These are phyloP conservation scores for Ophiostoma piceae DNA, from an alignment of 2,329 filamentous ascomycete species.

Conservation along the genomic window DNA sequence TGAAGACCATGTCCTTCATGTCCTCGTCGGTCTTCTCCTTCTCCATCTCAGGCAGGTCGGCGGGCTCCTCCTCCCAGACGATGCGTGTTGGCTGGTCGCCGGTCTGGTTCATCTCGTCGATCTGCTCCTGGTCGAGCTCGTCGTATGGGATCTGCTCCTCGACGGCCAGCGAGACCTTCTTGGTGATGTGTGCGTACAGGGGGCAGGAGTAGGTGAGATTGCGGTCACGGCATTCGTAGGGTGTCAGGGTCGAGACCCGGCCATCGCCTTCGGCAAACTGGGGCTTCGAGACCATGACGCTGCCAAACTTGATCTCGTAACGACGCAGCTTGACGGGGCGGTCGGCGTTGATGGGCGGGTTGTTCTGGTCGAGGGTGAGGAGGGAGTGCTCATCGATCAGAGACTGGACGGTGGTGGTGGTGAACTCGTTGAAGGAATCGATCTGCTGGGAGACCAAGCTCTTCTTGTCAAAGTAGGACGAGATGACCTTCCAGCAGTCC, in stretches of 20 bases:
- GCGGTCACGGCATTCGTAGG: constrained; percentile 90
- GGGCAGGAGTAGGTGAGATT: constrained; percentile 94
- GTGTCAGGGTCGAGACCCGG: constrained; percentile 75
- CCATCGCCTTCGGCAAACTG: constrained; percentile 92
- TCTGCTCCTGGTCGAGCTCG: constrained; percentile 63
- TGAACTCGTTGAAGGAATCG: constrained; percentile 97
- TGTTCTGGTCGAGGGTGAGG: constrained; percentile 89
- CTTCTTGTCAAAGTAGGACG: constrained; percentile 92
- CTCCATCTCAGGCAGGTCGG: constrained; percentile 47
- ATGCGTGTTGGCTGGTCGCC: constrained; percentile 55
- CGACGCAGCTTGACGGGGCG: constrained; percentile 68
- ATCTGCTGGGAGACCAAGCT: constrained; percentile 95
- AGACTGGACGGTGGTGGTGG: constrained; percentile 87
- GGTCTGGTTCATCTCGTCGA: constrained; percentile 49
- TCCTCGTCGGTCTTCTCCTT: constrained; percentile 50
- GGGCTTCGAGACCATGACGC: constrained; percentile 80
- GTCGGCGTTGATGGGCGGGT: constrained; percentile 68
- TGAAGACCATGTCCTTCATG: constrained; percentile 71
- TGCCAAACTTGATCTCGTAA: constrained; percentile 92
- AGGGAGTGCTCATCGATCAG: constrained; percentile 88
- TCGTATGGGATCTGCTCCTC: constrained; percentile 63
- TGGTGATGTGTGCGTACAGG: constrained; percentile 82
- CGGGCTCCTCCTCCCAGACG: constrained; percentile 57
- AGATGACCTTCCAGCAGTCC: constrained; percentile 98
- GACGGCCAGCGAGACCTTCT: constrained; percentile 75